Evolutionary conservation across 1,284 basidiomycete species (phyloP).

Genomic region (Irpex sp.): DNA sequence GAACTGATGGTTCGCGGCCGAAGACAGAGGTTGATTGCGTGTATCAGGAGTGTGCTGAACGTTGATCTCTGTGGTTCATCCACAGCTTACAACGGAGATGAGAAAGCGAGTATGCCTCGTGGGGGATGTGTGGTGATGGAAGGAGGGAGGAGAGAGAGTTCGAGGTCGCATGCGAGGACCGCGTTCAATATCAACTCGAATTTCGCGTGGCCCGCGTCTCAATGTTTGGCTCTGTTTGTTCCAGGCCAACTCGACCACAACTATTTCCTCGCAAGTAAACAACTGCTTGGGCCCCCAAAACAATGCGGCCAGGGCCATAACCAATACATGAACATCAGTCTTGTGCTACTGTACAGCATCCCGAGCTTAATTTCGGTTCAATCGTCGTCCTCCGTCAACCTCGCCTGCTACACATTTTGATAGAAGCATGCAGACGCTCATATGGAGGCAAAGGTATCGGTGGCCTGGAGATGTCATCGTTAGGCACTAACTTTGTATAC

Average conservation of each 20-base stretch:
- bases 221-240: neutral
- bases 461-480: conserved; percentile 17
- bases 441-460: conserved; percentile 22
- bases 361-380: neutral
- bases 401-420: neutral
- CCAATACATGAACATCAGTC: neutral
- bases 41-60: neutral
- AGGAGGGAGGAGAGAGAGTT: neutral
- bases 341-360: neutral
- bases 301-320: neutral
- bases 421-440: neutral
- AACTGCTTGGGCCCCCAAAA: neutral
- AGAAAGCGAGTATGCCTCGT: conserved; percentile 6
- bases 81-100: conserved; percentile 1
- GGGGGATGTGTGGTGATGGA: conserved; percentile 7
- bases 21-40: conserved; percentile 4
- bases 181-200: neutral
- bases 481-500: neutral
- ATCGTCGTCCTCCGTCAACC: neutral
- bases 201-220: conserved; percentile 1
- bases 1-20: conserved; percentile 1
- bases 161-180: neutral
- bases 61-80: neutral
- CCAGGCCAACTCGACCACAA: neutral
- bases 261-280: neutral